phyloP scores from a whole-genome alignment of 2,329 filamentous ascomycete species.

The Colletotrichum sp. region DNA sequence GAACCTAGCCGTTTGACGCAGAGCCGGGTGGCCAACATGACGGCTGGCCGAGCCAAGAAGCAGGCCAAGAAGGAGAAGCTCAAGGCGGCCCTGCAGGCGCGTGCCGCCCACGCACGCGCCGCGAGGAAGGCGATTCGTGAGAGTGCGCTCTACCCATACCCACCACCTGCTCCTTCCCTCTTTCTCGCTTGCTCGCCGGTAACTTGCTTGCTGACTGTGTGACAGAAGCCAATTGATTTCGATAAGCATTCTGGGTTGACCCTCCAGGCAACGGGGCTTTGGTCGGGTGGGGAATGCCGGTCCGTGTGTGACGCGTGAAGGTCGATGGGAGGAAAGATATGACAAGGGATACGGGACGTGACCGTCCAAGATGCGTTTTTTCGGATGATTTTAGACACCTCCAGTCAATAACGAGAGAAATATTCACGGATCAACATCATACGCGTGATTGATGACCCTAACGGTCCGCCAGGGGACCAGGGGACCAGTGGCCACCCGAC shows the following conservation, averaged over 20 bases:
- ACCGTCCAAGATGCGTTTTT: background rate
- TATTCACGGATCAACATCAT: background rate
- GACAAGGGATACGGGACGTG: background rate
- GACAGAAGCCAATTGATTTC: background rate
- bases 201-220: background rate
- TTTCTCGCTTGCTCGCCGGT: background rate
- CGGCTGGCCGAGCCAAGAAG: background rate
- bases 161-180: background rate
- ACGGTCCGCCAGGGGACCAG: background rate
- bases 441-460: background rate
- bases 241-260: background rate
- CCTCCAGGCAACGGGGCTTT: background rate
- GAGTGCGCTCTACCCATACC: background rate
- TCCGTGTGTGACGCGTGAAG: background rate
- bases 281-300: background rate
- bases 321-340: background rate
- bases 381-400: background rate
- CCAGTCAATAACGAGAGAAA: background rate
- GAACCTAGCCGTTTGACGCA: background rate
- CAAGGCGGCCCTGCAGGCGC: background rate
- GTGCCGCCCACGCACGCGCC: background rate
- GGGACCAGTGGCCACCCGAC: background rate
- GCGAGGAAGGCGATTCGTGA: background rate
- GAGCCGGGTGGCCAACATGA: background rate
- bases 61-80: background rate